phyloP scores from a whole-genome alignment of 352 stramenopile species.

The Pythium phragmitis region DNA sequence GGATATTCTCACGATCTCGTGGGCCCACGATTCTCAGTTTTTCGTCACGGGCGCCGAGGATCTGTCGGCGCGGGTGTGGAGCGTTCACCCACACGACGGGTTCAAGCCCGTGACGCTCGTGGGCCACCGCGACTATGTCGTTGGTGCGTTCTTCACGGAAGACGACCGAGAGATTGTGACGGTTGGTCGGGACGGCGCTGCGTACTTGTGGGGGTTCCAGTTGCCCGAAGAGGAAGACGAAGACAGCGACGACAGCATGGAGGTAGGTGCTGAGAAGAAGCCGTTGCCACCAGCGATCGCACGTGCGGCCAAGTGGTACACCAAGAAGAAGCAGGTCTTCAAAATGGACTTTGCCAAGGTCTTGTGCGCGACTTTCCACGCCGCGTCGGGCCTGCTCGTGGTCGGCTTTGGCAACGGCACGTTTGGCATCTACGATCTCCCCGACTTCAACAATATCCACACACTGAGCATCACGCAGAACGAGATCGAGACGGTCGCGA shows the following conservation, averaged over 20 bases:
- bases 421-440: constrained; percentile 98
- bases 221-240: constrained; percentile 39
- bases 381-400: constrained; percentile 85
- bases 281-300: constrained; percentile 53
- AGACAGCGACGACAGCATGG: constrained; percentile 34
- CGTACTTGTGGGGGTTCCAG: constrained; percentile 86
- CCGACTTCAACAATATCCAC: constrained; percentile 95
- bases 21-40: constrained; percentile 88
- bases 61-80: constrained; percentile 86
- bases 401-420: constrained; percentile 97
- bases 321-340: constrained; percentile 84
- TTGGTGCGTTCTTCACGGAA: constrained; percentile 84
- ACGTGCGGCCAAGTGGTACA: constrained; percentile 81
- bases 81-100: constrained; percentile 57
- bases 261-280: constrained; percentile 25
- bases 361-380: constrained; percentile 89
- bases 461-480: constrained; percentile 92
- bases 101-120: constrained; percentile 88
- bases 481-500: constrained; percentile 90
- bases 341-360: constrained; percentile 91
- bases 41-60: constrained; percentile 90
- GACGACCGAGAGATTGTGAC: constrained; percentile 85
- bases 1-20: constrained; percentile 85
- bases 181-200: constrained; percentile 80
- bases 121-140: constrained; percentile 85